Percentiles rank a stretch among this genome's conserved stretches.
phyloP scores from a whole-genome alignment of 495 filamentous ascomycete genomes.

The Aspergillus ostianus region DNA sequence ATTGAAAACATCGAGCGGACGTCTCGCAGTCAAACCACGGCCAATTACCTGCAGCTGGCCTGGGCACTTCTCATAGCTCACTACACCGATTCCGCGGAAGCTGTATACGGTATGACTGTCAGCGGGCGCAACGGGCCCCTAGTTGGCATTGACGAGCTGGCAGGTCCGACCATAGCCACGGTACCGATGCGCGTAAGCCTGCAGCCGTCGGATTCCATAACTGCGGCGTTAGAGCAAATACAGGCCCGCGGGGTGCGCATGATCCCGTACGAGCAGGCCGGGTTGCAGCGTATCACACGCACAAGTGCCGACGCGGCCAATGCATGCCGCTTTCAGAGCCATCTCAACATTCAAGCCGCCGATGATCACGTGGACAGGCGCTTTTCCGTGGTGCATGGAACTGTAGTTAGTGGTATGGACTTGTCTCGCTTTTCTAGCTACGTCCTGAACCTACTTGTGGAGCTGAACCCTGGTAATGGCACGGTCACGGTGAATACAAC shows the following conservation, averaged over 20 bases:
- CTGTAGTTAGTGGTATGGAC: neutral
- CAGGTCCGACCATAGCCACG: constrained; percentile 38
- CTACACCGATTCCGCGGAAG: constrained; percentile 28
- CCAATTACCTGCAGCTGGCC: constrained; percentile 27
- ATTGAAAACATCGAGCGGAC: neutral
- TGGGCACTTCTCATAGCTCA: constrained; percentile 34
- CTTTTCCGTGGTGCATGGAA: neutral
- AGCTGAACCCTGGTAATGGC: neutral
- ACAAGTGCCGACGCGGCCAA: constrained; percentile 48
- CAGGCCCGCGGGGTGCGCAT: constrained; percentile 31
- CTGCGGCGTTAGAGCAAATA: constrained; percentile 34
- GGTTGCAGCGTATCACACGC: constrained; percentile 51
- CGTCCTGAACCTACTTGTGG: neutral
- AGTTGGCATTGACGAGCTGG: constrained; percentile 30
- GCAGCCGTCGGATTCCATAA: constrained; percentile 21
- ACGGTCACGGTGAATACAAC: neutral
- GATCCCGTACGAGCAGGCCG: constrained; percentile 41
- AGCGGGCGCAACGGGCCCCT: constrained; percentile 34
- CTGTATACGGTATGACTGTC: constrained; percentile 32
- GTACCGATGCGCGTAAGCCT: constrained; percentile 48
- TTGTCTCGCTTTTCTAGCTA: neutral
- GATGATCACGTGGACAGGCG: neutral
- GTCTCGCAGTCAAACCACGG: constrained; percentile 11
- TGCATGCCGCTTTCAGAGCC: constrained; percentile 53
- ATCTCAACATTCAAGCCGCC: constrained; percentile 43